A percentile compares a stretch with the other conserved stretches of the same genome.
Conservation (phyloP, 257 asterid genomes). For the Solanum bukasovii region DNA sequence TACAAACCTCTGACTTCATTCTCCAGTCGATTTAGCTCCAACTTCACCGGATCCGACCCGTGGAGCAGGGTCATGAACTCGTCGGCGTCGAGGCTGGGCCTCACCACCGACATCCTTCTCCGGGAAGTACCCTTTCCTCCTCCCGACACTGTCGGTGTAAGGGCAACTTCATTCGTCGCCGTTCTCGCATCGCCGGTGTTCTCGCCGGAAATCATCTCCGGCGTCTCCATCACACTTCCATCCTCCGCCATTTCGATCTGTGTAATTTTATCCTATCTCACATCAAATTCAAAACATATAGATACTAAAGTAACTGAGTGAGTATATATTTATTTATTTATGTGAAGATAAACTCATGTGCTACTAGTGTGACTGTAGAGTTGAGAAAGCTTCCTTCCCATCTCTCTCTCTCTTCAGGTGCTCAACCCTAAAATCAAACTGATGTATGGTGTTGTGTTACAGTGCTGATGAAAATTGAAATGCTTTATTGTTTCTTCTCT, state of each 20-base stretch:
- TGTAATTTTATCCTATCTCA: conserved; percentile 6
- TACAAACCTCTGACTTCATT: conserved; percentile 95
- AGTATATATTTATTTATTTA: no score
- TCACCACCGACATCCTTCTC: conserved; percentile 70
- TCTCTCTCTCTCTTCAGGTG: not conserved
- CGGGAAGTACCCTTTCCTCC: conserved; percentile 24
- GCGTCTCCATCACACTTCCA: conserved; percentile 34
- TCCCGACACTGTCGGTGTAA: conserved; percentile 37
- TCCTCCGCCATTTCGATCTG: conserved; percentile 93
- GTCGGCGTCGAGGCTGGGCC: conserved; percentile 88
- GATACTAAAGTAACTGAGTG: not conserved
- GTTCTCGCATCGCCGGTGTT: conserved; percentile 36
- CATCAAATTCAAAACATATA: conserved; percentile 9
- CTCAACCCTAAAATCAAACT: not conserved
- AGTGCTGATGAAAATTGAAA: not conserved
- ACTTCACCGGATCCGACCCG: conserved; percentile 99
- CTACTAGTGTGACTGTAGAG: not conserved
- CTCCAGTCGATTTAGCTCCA: conserved; percentile 98
- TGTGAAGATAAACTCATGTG: not conserved
- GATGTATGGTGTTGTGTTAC: not conserved
- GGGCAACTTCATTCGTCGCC: conserved; percentile 1
- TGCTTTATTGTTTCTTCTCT: not conserved
- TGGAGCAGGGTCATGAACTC: conserved; percentile 86
- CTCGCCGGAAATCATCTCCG: conserved; percentile 40
- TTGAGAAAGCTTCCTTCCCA: not conserved